Percentiles rank a stretch among this genome's conserved stretches.
Evolutionary conservation across 306 rosid species (phyloP).

Genomic region (Psophocarpus tetragonolobus): DNA sequence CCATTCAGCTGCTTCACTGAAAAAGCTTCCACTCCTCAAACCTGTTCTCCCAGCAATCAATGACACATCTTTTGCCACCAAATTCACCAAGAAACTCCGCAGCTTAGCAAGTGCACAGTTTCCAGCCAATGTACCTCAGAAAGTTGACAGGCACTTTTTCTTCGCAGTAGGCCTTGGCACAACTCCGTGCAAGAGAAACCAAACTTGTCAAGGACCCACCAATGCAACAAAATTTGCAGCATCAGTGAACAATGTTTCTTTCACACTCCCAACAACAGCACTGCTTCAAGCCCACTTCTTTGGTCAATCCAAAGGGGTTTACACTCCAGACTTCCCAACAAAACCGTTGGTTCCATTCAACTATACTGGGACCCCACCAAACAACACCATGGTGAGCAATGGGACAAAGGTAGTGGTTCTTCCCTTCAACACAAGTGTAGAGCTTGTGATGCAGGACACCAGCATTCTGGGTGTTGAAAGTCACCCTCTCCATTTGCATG

Average conservation of each 20-base stretch:
- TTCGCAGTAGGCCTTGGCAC: constrained; percentile 73
- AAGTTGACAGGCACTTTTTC: constrained; percentile 57
- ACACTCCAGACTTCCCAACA: constrained; percentile 44
- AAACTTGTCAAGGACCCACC: constrained; percentile 70
- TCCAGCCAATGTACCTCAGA: constrained; percentile 63
- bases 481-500: constrained; percentile 80
- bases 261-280: constrained; percentile 49
- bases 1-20: constrained; percentile 27
- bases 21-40: constrained; percentile 47
- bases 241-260: constrained; percentile 63
- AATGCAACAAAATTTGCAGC: constrained; percentile 72
- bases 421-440: constrained; percentile 62
- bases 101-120: constrained; percentile 54
- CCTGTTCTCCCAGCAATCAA: constrained; percentile 57
- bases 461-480: constrained; percentile 60
- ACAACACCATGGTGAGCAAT: constrained; percentile 60
- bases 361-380: constrained; percentile 60
- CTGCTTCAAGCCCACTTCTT: constrained; percentile 61
- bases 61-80: constrained; percentile 70
- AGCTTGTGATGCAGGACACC: constrained; percentile 65
- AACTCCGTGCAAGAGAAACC: constrained; percentile 49
- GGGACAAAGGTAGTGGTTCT: constrained; percentile 63
- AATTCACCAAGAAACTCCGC: constrained; percentile 45
- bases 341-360: constrained; percentile 53
- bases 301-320: constrained; percentile 53